phyloP scores from a whole-genome alignment of 1,284 basidiomycete genomes.

The Naganishia sp. region DNA sequence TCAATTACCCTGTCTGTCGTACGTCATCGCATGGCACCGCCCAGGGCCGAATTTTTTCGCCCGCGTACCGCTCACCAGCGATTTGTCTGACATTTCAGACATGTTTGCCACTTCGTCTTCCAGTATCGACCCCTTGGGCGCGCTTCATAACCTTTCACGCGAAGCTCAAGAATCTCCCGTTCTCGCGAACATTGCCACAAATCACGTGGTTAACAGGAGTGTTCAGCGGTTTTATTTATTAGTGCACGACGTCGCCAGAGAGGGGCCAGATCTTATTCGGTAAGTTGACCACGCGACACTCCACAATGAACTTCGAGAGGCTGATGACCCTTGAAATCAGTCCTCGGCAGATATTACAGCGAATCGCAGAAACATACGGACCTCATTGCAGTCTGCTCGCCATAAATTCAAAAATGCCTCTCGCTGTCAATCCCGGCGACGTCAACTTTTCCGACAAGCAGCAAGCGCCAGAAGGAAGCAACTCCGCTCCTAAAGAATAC shows the following conservation, averaged over 20 bases:
- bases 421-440: too few relatives aligned
- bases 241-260: slow-evolving; percentile 50
- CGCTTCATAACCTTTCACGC: slow-evolving; percentile 42
- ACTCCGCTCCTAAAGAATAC: not conserved
- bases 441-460: too few relatives aligned
- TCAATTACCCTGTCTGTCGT: slow-evolving; percentile 53
- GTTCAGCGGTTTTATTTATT: slow-evolving; percentile 52
- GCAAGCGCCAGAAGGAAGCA: too few relatives aligned
- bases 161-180: slow-evolving; percentile 37
- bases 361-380: slow-evolving; percentile 51
- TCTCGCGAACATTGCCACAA: slow-evolving; percentile 44
- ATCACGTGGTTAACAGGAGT: slow-evolving; percentile 42
- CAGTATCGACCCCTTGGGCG: slow-evolving; percentile 46
- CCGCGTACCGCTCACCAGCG: not conserved
- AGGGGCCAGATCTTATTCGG: slow-evolving; percentile 44
- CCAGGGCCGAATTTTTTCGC: not conserved
- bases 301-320: too few relatives aligned
- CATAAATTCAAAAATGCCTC: slow-evolving; percentile 45
- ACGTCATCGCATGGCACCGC: slow-evolving; percentile 3
- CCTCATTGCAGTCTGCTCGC: slow-evolving; percentile 53
- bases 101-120: slow-evolving; percentile 50
- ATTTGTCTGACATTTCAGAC: slow-evolving; percentile 30
- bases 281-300: too few relatives aligned
- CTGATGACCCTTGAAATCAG: not conserved
- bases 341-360: slow-evolving; percentile 14